Evolutionary conservation across 305 asterid genomes (phyloP).

Genomic region (Fraxinus albicans): DNA sequence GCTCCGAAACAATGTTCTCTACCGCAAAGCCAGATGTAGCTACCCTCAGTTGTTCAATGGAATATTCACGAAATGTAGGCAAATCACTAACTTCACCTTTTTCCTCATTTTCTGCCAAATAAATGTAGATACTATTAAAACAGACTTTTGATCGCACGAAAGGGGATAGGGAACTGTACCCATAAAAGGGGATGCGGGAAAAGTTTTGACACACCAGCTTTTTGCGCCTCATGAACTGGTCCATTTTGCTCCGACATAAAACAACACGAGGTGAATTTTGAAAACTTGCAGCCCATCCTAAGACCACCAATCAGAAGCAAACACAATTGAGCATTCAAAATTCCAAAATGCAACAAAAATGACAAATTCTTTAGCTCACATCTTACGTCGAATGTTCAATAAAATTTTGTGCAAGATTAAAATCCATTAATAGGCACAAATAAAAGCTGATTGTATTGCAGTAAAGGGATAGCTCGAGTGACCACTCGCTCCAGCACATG

Average conservation of each 20-base stretch:
- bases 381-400: neutral
- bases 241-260: slow-evolving; percentile 49
- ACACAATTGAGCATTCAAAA: slow-evolving; percentile 23
- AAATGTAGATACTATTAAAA: slow-evolving; percentile 19
- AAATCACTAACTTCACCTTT: slow-evolving; percentile 69
- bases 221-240: slow-evolving; percentile 46
- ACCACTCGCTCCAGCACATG: neutral
- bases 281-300: slow-evolving; percentile 73
- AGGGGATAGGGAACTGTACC: neutral
- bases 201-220: slow-evolving; percentile 46
- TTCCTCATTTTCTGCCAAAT: slow-evolving; percentile 68
- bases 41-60: slow-evolving; percentile 75
- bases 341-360: slow-evolving; percentile 13
- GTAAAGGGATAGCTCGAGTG: neutral
- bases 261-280: slow-evolving; percentile 62
- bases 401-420: neutral
- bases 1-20: slow-evolving; percentile 86
- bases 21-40: slow-evolving; percentile 88
- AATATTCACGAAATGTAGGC: slow-evolving; percentile 75
- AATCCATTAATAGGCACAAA: neutral
- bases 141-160: neutral
- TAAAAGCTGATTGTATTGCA: neutral
- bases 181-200: neutral
- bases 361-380: slow-evolving; percentile 28
- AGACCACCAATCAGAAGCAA: slow-evolving; percentile 26